A percentile compares a stretch with the other conserved stretches of the same genome.
Conservation (phyloP, 441 rosid genomes). For the Gossypium gossypioides region DNA sequence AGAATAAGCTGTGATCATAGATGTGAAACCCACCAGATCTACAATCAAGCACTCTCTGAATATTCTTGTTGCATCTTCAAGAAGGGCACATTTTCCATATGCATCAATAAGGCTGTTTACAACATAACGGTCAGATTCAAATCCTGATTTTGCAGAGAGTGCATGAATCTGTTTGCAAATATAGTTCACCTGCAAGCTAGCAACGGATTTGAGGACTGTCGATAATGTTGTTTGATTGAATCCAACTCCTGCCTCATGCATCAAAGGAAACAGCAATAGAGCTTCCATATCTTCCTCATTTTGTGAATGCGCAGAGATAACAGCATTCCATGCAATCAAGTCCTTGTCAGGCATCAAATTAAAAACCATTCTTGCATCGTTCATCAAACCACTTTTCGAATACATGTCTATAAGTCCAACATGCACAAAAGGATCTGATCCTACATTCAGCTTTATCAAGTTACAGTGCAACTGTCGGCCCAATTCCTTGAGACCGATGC, state of each 20-base stretch:
- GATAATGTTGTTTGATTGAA: constrained; percentile 56
- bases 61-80: constrained; percentile 35
- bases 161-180: constrained; percentile 44
- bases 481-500: constrained; percentile 27
- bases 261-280: constrained; percentile 34
- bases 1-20: constrained; percentile 50
- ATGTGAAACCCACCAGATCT: constrained; percentile 50
- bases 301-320: constrained; percentile 48
- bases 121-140: constrained; percentile 33
- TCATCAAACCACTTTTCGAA: constrained; percentile 25
- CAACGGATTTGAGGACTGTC: constrained; percentile 47
- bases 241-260: constrained; percentile 35
- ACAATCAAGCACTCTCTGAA: constrained; percentile 27
- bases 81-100: constrained; percentile 44
- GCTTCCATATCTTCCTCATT: constrained; percentile 46
- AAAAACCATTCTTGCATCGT: constrained; percentile 31
- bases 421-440: constrained; percentile 40
- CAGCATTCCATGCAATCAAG: constrained; percentile 52
- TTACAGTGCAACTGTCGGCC: constrained; percentile 47
- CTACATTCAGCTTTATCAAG: constrained; percentile 37
- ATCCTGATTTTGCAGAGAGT: constrained; percentile 42
- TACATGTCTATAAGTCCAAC: constrained; percentile 63
- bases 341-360: constrained; percentile 38
- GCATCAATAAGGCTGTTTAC: constrained; percentile 56
- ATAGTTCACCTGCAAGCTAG: constrained; percentile 30